Evolutionary conservation across 345 rosid species (phyloP), one percentile per base, ranked within the genome.

Genomic region (Geranium brycei): DNA sequence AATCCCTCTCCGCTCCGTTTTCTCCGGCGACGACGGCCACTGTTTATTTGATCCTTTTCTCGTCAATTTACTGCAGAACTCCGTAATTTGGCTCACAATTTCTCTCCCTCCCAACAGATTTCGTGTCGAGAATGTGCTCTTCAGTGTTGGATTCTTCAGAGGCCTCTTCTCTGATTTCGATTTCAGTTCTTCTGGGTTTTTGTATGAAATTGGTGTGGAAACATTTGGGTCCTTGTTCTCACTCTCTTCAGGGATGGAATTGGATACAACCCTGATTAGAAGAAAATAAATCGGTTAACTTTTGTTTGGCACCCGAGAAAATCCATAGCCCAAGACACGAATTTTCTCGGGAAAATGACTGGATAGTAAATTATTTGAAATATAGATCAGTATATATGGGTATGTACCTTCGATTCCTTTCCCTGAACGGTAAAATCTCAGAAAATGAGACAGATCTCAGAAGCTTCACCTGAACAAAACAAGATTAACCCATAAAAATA

Each of bases 381-480:
- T n/a, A 23, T 28, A 5, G 3, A 3, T 55, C 3, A 17, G 10
- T 14, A 0, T 7, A 16, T 14, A 15, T 7, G 8, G 8, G 30
- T 14, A 23, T 15, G 0, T 68, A 69, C 73, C 71, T 74, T 47
- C 57, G 31, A 41, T 62, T 63, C 51, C 17, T 60, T 7, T 70
- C 69, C 31, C 61, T 63, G 59, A 75, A 67, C 58, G 72, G 69
- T 31, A 70, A 64, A 13, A 70, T 61, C 61, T 70, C 74, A 35
- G 72, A 70, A 51, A 75, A 61, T 17, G 63, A 55, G 5, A 35
- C 51, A 32, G 72, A 61, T 17, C 66, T 61, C 16, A 67, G 61
- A 41, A 67, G 62, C 56, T 75, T 75, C 72, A 64, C 60, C 76
- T 63, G 58, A 63, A 23, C 30, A 1, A 51, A 19, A 1, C 13